Conservation (phyloP, 345 rosid species). For the Bruguiera parviflora region DNA sequence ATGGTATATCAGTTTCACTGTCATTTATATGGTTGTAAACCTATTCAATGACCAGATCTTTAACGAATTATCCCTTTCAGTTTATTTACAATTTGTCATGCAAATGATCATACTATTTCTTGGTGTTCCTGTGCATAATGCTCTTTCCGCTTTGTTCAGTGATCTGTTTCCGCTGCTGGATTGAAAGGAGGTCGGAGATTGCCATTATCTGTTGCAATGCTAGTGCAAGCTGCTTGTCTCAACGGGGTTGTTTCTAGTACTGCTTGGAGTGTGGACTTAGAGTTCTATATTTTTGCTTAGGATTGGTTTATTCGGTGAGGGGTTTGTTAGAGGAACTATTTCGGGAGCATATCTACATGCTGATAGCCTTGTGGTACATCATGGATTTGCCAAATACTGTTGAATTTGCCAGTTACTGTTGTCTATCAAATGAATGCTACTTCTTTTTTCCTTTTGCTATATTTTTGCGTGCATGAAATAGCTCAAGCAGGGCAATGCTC, state of each 20-base stretch:
- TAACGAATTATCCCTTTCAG: too few species aligned
- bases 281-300: neutral
- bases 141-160: neutral
- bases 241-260: neutral
- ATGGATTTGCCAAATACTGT: constrained; percentile 6
- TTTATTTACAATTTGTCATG: too few species aligned
- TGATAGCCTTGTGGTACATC: neutral
- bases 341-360: neutral
- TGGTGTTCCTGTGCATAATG: neutral
- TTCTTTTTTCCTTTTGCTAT: too few species aligned
- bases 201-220: neutral
- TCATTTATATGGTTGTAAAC: too few species aligned
- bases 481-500: too few species aligned
- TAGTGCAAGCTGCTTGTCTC: neutral
- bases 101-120: neutral
- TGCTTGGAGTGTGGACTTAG: neutral
- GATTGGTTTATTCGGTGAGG: neutral
- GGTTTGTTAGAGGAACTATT: neutral
- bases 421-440: neutral
- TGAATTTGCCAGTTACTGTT: neutral
- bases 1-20: too few species aligned
- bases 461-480: too few species aligned
- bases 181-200: neutral
- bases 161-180: neutral
- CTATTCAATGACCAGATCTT: too few species aligned